phyloP scores from a whole-genome alignment of 2,329 filamentous ascomycete species.

The Magnaporthales sp. region DNA sequence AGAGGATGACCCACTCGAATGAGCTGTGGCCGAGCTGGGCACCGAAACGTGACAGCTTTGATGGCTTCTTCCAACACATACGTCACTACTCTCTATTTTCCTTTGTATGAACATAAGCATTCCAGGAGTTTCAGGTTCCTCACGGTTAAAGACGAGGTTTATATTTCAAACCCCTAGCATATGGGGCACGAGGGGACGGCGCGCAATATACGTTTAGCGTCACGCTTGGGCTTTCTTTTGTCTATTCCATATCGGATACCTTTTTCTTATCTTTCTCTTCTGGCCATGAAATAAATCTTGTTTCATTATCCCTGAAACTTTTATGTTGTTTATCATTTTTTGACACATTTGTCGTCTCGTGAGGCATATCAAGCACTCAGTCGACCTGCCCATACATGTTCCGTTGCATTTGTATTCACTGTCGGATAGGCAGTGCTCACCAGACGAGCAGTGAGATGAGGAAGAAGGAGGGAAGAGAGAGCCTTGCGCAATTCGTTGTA shows the following conservation, averaged over 20 bases:
- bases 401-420: not conserved
- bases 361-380: not conserved
- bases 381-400: not conserved
- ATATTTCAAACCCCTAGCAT: not conserved
- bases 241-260: not conserved
- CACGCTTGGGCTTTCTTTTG: not conserved
- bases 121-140: not conserved
- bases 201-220: not conserved
- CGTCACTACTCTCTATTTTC: not conserved
- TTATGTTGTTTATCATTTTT: not conserved
- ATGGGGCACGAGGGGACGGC: not conserved
- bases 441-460: not conserved
- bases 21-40: slow-evolving; percentile 8
- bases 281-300: not conserved
- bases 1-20: slow-evolving; percentile 40
- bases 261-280: not conserved
- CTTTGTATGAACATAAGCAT: not conserved
- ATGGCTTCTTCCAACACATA: not conserved
- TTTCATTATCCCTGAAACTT: not conserved
- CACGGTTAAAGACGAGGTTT: not conserved
- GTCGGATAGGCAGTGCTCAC: not conserved
- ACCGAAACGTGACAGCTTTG: not conserved
- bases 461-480: not conserved
- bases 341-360: not conserved
- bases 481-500: not conserved